Base-by-base conservation (phyloP, 177 flowering plant species). In the Telopea speciosissima region DNA sequence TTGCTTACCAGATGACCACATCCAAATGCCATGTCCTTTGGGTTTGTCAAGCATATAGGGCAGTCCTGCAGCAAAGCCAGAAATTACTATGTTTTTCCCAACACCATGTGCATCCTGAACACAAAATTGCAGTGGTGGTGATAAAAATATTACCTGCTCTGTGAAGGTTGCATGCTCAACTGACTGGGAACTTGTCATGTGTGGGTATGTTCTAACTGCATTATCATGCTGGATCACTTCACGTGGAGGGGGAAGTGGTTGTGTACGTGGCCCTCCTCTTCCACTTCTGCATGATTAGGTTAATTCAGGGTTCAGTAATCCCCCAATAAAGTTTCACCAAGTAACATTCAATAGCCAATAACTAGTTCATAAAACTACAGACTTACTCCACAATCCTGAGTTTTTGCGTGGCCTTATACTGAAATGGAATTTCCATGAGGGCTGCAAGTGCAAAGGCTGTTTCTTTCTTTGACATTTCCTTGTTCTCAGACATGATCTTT, bases 381-480 rank as follows among this genome's bases (percentile, higher is more conserved):
- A 70, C 45, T 77, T 82, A 88, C 91, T 72, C 68, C 49, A 61
- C 63, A 31, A 68, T 60, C 66, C 76, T 82, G 22, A 83, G 83
- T 45, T 65, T 72, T 70, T 77, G 87, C 58, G 95, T 85, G 59
- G 92, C 92, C 80, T 79, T 84, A 78, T 86, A 93, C 72, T 93
- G 98, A 59, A 83, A 74, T 40, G 98, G 98, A 67, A 92, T 88
- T 77, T 92, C 95, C 97, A 92, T 92, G 65, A 92, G 87, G 16
- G 95, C 93, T 25, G 93, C 91, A 44, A 92, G 90, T 24, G 97
- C 95, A 83, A 92, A 92, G 11, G 86, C 88, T 67, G 96, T 56
- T 82, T 93, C 98, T 75, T 85, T 90, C 70, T 87, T 88, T 13
- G 85, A 77, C 33, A 74, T 26, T 9, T 85, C 87, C 23, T 66